A percentile compares a stretch with the other conserved stretches of the same genome.
Conservation (phyloP, 495 filamentous ascomycete genomes). For the Neurospora sp. region DNA sequence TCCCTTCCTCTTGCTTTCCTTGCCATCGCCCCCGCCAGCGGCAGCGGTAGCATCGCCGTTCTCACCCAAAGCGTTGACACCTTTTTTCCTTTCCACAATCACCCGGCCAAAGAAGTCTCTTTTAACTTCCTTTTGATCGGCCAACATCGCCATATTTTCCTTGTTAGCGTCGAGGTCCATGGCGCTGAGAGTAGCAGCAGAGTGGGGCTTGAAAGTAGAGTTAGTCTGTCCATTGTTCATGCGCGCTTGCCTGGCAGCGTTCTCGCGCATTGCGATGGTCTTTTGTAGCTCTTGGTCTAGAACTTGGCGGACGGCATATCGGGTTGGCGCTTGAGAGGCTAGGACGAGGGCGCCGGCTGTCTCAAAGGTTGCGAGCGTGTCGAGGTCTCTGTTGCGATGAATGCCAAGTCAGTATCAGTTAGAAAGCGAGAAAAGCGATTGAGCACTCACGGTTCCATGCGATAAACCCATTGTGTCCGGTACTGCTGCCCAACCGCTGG, state of each 20-base stretch:
- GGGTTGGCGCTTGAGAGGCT: conserved; percentile 51
- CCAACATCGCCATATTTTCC: conserved; percentile 26
- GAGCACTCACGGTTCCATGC: conserved; percentile 81
- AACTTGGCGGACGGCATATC: conserved; percentile 86
- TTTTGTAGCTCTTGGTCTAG: conserved; percentile 80
- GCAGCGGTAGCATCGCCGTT: conserved; percentile 21
- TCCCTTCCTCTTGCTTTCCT: conserved; percentile 17
- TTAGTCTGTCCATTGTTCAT: conserved; percentile 32
- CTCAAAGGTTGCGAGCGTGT: conserved; percentile 54
- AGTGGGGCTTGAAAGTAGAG: conserved; percentile 5
- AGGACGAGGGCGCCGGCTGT: conserved; percentile 39
- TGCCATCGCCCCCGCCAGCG: conserved; percentile 8
- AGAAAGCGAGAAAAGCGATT: not conserved
- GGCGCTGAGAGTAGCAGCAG: not conserved
- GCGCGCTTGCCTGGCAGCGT: conserved; percentile 44
- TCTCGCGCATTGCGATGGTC: conserved; percentile 50
- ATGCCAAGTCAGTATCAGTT: not conserved
- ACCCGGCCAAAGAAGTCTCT: conserved; percentile 85
- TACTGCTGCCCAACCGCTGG: conserved; percentile 28
- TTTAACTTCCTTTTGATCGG: conserved; percentile 41
- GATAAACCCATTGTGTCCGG: conserved; percentile 66
- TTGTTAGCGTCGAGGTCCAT: conserved; percentile 23
- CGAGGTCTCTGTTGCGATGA: conserved; percentile 35
- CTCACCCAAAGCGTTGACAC: conserved; percentile 19
- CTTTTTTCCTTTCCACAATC: conserved; percentile 37